Evolutionary conservation across 768 basidiomycete species (phyloP), one percentile per base, ranked within the genome.

Genomic region (Amanita muscaria): DNA sequence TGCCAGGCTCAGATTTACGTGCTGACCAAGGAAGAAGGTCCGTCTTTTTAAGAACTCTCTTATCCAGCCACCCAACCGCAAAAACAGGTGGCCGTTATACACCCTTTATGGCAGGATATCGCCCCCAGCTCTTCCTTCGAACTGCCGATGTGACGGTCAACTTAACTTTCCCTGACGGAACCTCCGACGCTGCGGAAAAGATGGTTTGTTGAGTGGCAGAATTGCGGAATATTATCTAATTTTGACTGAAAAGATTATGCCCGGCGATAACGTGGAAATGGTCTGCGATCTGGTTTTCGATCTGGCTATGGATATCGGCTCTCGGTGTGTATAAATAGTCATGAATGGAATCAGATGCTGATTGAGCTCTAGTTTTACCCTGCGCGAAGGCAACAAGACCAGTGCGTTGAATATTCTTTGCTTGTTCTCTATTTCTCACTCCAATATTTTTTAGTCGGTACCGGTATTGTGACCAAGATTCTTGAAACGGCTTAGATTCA

Each of bases 181-280:
- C 88, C 2, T 65, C 76, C 16, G 83, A 85, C 53, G 78, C 87
- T 14, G 75, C 77, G 43, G 87, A 91, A 56, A 93, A 89, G 65
- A 92, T 94, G 84, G 90, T 83, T 38, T 19, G 66, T 56, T 21
- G 21, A 22, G 15, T 35, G 47, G 4, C n/a, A 44, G 32, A 14
- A 1, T 33, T 8, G 44, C 42, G 1, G 12, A 11, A 34, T 6
- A 15, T 24, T 37, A 23, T 22, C 49, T 37, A 42, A 43, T 37
- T 19, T 22, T 25, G 12, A 6, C 6, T 41, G 40, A 49, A 35
- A 54, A 87, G 81, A 81, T 97, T 53, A 93, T 96, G 89, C 94
- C 94, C 39, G 94, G 94, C 49, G 94, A 98, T 69, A 94, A 94
- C 56, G 83, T 98, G 43, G 92, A 96, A 66, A 82, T 98, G 72